Base-by-base conservation (phyloP, 371 early-diverging fungal species). In the Lichtheimia corymbifera region DNA sequence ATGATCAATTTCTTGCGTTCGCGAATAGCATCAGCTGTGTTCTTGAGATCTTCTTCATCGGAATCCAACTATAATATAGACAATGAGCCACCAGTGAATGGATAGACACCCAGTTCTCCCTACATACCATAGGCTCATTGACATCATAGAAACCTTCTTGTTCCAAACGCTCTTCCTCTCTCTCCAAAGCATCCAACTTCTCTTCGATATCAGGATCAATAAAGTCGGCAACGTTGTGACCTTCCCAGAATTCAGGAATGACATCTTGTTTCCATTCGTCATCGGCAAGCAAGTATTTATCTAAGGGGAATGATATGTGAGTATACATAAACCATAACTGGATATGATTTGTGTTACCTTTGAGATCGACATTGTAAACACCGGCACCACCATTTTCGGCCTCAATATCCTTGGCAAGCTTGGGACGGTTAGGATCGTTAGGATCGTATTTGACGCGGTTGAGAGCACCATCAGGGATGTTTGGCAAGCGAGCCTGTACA, bases 161-260 rank as follows among this genome's bases (percentile, higher is more conserved):
- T 35, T 87, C 90, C 43, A 97, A 79, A 55, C 89, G 80, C 78
- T 97, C 98, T 83, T 98, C 99, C 77, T 99, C 99, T 64, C 92
- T 87, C 79, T 99, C 99, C 55, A 99, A 85, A 61, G 92, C 95
- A 42, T 92, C 93, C 68, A 99, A 83, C 68, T 93, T 93, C 76
- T 92, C 93, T 74, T 93, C 96, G 76, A 99, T 98, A 17, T 99
- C 98, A 47, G 95, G 85, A 85, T 99, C 99, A 72, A 99, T 83
- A 78, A 98, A 99, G 85, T 99, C 99, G 42, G 96, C 94, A 44
- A 99, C 90, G 83, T 99, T 99, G 85, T 97, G 97, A 70, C 99
- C 99, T 72, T 99, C 94, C 88, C 95, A 90, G 80, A 99, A 95
- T 82, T 99, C 99, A 49, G 99, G 99, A 62, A 99, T 97, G 52